Evolutionary conservation across 2,329 filamentous ascomycete species (phyloP).

Genomic region (Aspergillus sclerotialis): DNA sequence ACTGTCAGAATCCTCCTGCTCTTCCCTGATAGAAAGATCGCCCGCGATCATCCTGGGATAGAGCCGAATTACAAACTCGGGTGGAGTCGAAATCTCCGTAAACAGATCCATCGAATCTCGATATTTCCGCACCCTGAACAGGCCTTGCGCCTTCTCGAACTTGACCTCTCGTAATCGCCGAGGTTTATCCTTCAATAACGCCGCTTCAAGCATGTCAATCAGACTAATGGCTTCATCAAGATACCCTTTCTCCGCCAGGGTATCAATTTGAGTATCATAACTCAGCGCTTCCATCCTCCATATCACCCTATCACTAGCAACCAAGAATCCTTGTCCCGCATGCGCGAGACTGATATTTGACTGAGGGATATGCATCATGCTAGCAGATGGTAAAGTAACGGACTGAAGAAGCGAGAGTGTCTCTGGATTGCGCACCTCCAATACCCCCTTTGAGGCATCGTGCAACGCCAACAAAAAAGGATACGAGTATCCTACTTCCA

Average conservation of each 20-base stretch:
- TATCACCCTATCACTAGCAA: conserved; percentile 81
- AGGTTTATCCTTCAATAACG: conserved; percentile 73
- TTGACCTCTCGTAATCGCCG: conserved; percentile 77
- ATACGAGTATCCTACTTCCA: conserved; percentile 92
- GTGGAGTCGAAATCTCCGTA: conserved; percentile 80
- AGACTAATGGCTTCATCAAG: conserved; percentile 92
- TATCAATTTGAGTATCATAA: conserved; percentile 82
- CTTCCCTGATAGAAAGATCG: conserved; percentile 59
- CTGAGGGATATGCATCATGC: conserved; percentile 81
- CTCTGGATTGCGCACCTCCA: conserved; percentile 89
- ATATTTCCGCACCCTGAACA: conserved; percentile 80
- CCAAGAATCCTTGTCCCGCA: conserved; percentile 90
- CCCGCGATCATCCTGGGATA: conserved; percentile 83
- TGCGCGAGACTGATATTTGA: conserved; percentile 92
- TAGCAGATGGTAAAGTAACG: conserved; percentile 72
- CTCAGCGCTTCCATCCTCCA: conserved; percentile 95
- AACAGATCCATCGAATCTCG: conserved; percentile 84
- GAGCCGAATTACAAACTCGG: conserved; percentile 76
- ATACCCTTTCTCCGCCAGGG: conserved; percentile 64
- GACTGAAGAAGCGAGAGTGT: conserved; percentile 85
- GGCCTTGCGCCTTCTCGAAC: conserved; percentile 78
- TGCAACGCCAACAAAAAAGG: conserved; percentile 88
- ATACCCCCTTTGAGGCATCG: conserved; percentile 68
- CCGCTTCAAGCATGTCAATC: conserved; percentile 84
- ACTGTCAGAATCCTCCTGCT: conserved; percentile 33